phyloP scores from a whole-genome alignment of 176 grass and related monocot species.

The Canna indica region DNA sequence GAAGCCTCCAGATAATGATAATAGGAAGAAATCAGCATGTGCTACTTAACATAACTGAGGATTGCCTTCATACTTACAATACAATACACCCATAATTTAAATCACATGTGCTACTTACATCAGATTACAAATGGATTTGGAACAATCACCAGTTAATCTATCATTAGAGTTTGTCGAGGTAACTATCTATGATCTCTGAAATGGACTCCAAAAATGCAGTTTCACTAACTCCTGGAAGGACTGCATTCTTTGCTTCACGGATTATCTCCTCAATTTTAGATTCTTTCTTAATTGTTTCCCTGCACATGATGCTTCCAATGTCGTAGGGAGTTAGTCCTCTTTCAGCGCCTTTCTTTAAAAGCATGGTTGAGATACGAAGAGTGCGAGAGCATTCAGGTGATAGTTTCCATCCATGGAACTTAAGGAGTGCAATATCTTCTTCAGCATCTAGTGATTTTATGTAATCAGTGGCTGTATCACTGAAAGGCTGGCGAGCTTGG shows the following conservation, averaged over 20 bases:
- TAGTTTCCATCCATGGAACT: not conserved
- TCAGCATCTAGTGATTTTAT: conserved; percentile 16
- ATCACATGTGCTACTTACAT: not conserved
- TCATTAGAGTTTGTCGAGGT: conserved; percentile 10
- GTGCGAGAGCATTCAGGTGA: conserved; percentile 7
- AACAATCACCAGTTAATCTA: not conserved
- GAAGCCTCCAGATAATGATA: too few relatives aligned
- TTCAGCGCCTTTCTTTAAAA: conserved; percentile 6
- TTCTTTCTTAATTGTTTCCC: not conserved
- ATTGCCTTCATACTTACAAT: not conserved
- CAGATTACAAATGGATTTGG: not conserved
- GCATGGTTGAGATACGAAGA: conserved; percentile 17
- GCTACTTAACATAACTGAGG: not conserved
- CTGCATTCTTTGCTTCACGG: not conserved
- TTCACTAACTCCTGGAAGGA: conserved; percentile 5
- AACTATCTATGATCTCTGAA: conserved; percentile 7
- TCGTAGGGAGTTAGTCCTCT: conserved; percentile 13
- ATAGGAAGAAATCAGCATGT: too few relatives aligned
- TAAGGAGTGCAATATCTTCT: conserved; percentile 6
- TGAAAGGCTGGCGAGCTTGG: conserved; percentile 6
- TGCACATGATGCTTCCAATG: conserved; percentile 18
- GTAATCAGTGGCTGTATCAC: not conserved
- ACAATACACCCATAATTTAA: not conserved
- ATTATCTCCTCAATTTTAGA: conserved; percentile 17
- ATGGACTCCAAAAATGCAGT: conserved; percentile 6